Conservation (phyloP, 2,329 filamentous ascomycete genomes). For the Drechslerella dactyloides region DNA sequence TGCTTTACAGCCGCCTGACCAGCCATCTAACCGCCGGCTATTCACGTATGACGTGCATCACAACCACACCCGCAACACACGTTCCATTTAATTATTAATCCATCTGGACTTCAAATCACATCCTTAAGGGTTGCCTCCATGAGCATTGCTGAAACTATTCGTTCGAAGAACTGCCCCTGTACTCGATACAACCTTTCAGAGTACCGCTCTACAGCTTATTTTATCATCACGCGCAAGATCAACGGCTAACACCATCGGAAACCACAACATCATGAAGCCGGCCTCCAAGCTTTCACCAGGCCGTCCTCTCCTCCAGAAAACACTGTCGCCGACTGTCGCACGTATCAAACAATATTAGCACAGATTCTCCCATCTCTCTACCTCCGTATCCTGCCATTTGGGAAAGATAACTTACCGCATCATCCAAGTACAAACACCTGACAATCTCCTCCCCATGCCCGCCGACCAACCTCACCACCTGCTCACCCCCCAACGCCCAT, state of each 20-base stretch:
- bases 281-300: slow-evolving; percentile 58
- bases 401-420: slow-evolving; percentile 40
- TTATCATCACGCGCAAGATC: background rate
- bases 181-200: too few relatives aligned
- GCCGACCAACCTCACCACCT: slow-evolving; percentile 67
- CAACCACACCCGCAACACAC: slow-evolving; percentile 9
- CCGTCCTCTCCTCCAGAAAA: slow-evolving; percentile 60
- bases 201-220: too few relatives aligned
- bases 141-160: too few relatives aligned
- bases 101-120: too few relatives aligned
- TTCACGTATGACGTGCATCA: background rate
- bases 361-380: slow-evolving; percentile 50
- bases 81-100: too few relatives aligned
- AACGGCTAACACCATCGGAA: slow-evolving; percentile 7
- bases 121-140: too few relatives aligned
- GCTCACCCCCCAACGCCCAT: slow-evolving; percentile 66
- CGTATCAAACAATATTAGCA: slow-evolving; percentile 15
- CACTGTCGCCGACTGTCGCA: slow-evolving; percentile 53
- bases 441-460: slow-evolving; percentile 71
- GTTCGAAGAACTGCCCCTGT: too few relatives aligned
- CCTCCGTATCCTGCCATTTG: slow-evolving; percentile 51
- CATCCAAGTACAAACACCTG: slow-evolving; percentile 59
- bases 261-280: slow-evolving; percentile 19
- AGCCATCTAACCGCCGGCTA: background rate
- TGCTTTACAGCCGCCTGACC: background rate